Evolutionary conservation across 495 filamentous ascomycete genomes (phyloP), one percentile per base, ranked within the genome.

Genomic region (Hypoxylon rickii): DNA sequence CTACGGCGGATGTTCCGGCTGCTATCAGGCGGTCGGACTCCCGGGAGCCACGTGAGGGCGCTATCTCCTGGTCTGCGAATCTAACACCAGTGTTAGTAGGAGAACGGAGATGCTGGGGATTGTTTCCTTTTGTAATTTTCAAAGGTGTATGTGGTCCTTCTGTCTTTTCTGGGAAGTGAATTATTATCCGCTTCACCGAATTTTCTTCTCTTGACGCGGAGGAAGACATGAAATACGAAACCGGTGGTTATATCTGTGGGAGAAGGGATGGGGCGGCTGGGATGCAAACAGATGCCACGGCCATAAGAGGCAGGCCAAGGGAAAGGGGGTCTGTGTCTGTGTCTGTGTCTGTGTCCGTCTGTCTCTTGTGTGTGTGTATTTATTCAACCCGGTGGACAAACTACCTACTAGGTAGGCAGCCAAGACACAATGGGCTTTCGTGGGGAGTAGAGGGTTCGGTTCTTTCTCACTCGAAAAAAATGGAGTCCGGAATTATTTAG

Each of bases 241-340:
- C n/a, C 19, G 20, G 20, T 46, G 33, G 58, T 29, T 31, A 55
- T 40, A 51, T 61, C 51, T 55, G 50, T 49, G 42, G 7, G 18
- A 12, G 34, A 42, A 29, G 26, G 29, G 41, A 41, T 21, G 29
- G 29, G 41, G 45, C 18, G 10, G 18, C 5, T 13, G 16, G 26
- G 32, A 48, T 37, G 34, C n/a, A 48, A 26, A 38, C 37, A 42
- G 37, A 40, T 38, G 20, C 31, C 21, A 44, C 47, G 31, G 41
- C 29, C 42, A 54, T 58, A 60, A 58, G 57, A 55, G 64, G 64
- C 55, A 64, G 52, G 56, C 49, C 54, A 46, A 57, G 51, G 12
- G 43, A 44, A 18, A 16, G 29, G 11, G 38, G 38, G 16, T n/a
- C n/a, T n/a, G n/a, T n/a, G n/a, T n/a, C n/a, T n/a, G n/a, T n/a